These are phyloP conservation scores for Cornus kousa DNA, from an alignment of 148 eudicot genomes.

Conservation along the genomic window DNA sequence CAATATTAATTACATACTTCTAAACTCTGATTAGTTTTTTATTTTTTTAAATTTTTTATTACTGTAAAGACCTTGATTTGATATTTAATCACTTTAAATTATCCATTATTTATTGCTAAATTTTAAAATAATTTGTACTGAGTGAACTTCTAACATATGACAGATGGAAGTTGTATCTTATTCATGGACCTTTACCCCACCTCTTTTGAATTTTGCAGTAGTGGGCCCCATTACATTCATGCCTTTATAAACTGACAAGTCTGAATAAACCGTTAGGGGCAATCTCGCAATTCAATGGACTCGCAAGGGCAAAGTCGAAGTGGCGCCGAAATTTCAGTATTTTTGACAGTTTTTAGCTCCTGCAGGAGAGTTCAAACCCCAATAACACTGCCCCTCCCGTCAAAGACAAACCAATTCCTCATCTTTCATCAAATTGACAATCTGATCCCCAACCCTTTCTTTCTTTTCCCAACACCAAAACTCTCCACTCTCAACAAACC, in stretches of 20 bases:
- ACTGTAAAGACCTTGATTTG: no score
- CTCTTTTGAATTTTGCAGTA: constrained; percentile 16
- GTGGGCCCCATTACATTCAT: constrained; percentile 18
- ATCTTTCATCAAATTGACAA: constrained; percentile 8
- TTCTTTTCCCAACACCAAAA: neutral
- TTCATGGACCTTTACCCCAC: neutral
- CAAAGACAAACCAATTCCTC: constrained; percentile 14
- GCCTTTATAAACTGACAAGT: constrained; percentile 20
- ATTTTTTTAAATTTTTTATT: no score
- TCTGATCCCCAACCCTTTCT: constrained; percentile 14
- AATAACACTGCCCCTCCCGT: constrained; percentile 14
- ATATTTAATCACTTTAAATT: no score
- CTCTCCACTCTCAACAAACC: neutral
- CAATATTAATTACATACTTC: no score
- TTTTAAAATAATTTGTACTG: no score
- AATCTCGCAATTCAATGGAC: constrained; percentile 14
- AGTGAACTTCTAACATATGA: no score
- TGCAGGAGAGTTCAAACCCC: constrained; percentile 26
- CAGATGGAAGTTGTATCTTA: neutral
- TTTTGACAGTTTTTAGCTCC: constrained; percentile 7
- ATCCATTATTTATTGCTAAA: no score
- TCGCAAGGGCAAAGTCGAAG: constrained; percentile 15
- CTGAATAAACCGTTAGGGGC: constrained; percentile 34
- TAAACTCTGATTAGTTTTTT: no score
- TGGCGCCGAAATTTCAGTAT: constrained; percentile 18